Evolutionary conservation across 2,329 filamentous ascomycete species (phyloP), one percentile per base, ranked within the genome.

Genomic region (Thelonectria olida): DNA sequence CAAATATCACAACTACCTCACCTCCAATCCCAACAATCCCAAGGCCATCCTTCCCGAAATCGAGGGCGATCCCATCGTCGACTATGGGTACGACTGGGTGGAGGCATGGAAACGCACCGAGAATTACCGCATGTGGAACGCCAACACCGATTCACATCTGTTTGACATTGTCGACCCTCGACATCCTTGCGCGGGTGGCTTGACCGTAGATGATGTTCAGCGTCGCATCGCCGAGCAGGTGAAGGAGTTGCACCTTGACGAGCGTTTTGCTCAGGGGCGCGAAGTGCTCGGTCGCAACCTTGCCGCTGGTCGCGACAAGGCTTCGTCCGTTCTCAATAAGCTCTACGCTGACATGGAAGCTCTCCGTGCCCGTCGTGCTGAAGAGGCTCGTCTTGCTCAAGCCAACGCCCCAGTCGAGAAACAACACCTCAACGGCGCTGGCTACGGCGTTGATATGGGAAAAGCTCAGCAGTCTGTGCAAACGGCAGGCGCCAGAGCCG

Each of bases 141-240:
- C 85, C 13, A 82, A 92, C 69, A 92, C 90, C 2, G 94, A 97
- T 73, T 89, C 90, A 15, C 91, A 97, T 72, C 85, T 99, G 15
- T 99, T 98, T 73, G 95, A 97, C 68, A 92, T 99, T 65, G 91
- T 96, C 13, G 93, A 97, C 73, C 96, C 96, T 2, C 90, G 90
- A 63, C 96, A 99, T 76, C 96, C 96, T 4, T 97, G 92, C 75
- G 94, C 94, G 1, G 96, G 96, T 23, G 95, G 93, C 0, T 84
- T 99, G 19, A 94, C 91, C 1, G 93, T 99, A 64, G 96, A 98
- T 68, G 96, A 99, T 75, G 90, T 99, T 12, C 95, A 97, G 75
- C 87, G 96, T 51, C 87, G 96, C 22, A 85, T 99, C 31, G 89
- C 93, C 34, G 92, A 96, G 75, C 96, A 98, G 78, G 92, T 99